Evolutionary conservation across 805 yeast genomes (phyloP).

Genomic region (Kregervanrija pseudodelftensis): DNA sequence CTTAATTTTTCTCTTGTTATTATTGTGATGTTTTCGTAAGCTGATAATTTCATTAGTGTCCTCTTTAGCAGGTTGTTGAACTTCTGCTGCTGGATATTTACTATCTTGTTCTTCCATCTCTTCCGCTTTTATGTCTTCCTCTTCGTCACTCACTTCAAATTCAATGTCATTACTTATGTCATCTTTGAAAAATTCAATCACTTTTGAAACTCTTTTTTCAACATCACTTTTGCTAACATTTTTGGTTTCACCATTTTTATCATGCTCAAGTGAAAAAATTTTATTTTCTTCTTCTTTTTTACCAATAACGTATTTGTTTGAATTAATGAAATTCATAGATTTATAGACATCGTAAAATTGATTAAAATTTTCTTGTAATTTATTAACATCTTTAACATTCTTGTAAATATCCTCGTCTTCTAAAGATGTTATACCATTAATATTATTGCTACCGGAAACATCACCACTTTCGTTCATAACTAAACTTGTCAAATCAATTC

Average conservation of each 20-base stretch:
- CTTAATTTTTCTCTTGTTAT: slow-evolving; percentile 4
- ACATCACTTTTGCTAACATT: slow-evolving; percentile 8
- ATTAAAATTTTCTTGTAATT: slow-evolving; percentile 17
- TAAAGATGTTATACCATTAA: slow-evolving; percentile 22
- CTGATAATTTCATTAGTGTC: slow-evolving; percentile 27
- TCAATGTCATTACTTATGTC: slow-evolving; percentile 12
- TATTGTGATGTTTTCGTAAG: slow-evolving; percentile 22
- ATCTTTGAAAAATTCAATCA: slow-evolving; percentile 10
- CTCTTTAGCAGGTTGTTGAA: slow-evolving; percentile 7
- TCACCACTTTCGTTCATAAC: slow-evolving; percentile 29
- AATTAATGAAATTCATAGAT: background rate
- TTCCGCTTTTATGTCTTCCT: slow-evolving; percentile 9
- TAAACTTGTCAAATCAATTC: slow-evolving; percentile 23
- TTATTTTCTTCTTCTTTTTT: slow-evolving; percentile 3
- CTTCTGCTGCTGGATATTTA: background rate
- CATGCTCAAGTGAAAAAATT: slow-evolving; percentile 17
- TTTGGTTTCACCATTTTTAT: slow-evolving; percentile 11
- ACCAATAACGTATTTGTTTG: background rate
- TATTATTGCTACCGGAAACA: slow-evolving; percentile 21
- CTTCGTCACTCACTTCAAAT: slow-evolving; percentile 13
- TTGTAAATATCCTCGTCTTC: slow-evolving; percentile 13
- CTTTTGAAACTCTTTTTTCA: slow-evolving; percentile 13
- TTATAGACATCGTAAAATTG: slow-evolving; percentile 8
- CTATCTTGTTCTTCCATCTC: slow-evolving; percentile 1
- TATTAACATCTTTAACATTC: slow-evolving; percentile 17